Base-by-base conservation (phyloP, 2,329 filamentous ascomycete genomes). In the Fusarium sp. region DNA sequence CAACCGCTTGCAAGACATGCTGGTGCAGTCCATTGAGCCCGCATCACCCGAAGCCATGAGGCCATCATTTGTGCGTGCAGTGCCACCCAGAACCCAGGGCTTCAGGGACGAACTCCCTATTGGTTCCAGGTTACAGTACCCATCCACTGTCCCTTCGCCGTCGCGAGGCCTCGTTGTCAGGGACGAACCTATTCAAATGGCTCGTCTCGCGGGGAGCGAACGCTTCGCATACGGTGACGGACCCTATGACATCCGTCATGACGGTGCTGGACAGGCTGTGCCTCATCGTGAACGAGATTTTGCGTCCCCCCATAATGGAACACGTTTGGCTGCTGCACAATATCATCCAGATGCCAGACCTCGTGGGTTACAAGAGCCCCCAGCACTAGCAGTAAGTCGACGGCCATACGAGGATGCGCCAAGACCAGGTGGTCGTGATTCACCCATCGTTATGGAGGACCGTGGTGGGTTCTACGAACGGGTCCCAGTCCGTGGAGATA, bases 21-120 rank as follows among this genome's bases (percentile, higher is more conserved):
- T 85, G 63, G 79, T 87, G 13, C 83, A 74, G 9, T 87, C 84
- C 7, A 82, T 86, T 68, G 85, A 87, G 66, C 80, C 82, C 18
- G 70, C 54, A 7, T 84, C 83, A 36, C 82, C 83, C 6, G 70
- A 77, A 27, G 55, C 72, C 18, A 77, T 77, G 74, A 75, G 72
- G 59, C 78, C 80, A 4, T 77, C 77, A 1, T 81, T 80, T 71
- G 71, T 81, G 43, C 79, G 79, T 60, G 55, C 75, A 31, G 60
- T 79, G 31, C 78, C 78, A 11, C 75, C 76, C 16, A 75, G 77
- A 55, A 63, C 64, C 11, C 73, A 76, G 30, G 66, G 61, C 11
- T 67, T 71, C 15, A 64, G 63, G 57, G 71, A 74, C 55, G 64
- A 70, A 27, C 65, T 70, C 23, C 66, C 65, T 18, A 48, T 63